Conservation (phyloP, 2,329 filamentous ascomycete species). For the Phaeosphaeriaceae sp. region DNA sequence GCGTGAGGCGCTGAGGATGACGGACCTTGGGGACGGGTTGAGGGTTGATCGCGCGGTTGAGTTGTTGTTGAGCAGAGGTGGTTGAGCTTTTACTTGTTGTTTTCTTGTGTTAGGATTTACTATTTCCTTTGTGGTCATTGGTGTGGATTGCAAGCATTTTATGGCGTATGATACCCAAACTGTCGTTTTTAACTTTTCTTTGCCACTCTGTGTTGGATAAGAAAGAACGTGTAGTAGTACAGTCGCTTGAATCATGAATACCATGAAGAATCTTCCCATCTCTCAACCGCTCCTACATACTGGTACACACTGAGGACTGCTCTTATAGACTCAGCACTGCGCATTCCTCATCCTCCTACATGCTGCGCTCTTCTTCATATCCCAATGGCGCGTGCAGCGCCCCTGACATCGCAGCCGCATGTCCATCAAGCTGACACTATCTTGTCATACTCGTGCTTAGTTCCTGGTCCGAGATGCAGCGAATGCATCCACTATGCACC, state of each 20-base stretch:
- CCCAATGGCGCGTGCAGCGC: too few relatives aligned
- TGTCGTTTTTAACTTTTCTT: neutral
- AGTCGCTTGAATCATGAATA: neutral
- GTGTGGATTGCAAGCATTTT: neutral
- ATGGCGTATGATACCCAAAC: constrained; percentile 3
- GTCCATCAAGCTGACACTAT: too few relatives aligned
- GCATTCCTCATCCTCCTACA: too few relatives aligned
- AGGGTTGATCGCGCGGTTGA: constrained; percentile 65
- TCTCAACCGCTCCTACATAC: too few relatives aligned
- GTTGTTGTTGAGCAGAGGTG: constrained; percentile 51
- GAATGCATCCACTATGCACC: too few relatives aligned
- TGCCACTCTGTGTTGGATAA: neutral
- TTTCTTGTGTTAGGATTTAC: neutral
- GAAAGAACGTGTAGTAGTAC: neutral
- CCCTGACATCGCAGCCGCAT: too few relatives aligned
- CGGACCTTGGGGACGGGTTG: constrained; percentile 66
- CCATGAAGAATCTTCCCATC: neutral
- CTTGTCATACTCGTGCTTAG: too few relatives aligned
- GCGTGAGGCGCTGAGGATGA: constrained; percentile 63
- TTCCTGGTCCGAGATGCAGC: too few relatives aligned
- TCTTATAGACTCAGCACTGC: too few relatives aligned
- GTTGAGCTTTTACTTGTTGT: neutral
- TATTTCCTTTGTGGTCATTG: neutral
- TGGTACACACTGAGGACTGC: too few relatives aligned
- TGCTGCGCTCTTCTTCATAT: too few relatives aligned